Base-by-base conservation (phyloP, 2,329 filamentous ascomycete genomes). In the Metarhizium brunneum region DNA sequence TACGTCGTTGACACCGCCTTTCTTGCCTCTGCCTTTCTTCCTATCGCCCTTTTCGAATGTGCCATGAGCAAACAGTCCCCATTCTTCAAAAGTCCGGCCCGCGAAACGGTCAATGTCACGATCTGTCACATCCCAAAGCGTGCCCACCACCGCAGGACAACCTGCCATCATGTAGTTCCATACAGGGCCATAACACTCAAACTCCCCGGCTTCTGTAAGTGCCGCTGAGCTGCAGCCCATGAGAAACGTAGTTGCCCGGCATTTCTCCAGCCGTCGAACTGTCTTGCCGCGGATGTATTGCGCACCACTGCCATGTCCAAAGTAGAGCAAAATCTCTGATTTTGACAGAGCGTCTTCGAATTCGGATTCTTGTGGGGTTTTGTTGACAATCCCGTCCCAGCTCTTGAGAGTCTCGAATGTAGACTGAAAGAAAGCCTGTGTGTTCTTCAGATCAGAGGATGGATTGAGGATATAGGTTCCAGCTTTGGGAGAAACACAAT, bases 91-190 rank as follows among this genome's bases (percentile, higher is more conserved):
- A 2, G 88, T 76, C 30, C 81, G 78, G 38, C 86, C 84, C 0
- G 92, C 88, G 69, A 96, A 95, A 18, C 92, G 87, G 73, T 99
- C 95, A 68, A 96, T 96, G 69, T 99, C 94, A 65, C 89, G 89
- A 69, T 99, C 94, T 10, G 94, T 99, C 52, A 99, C 94, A 70
- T 99, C 94, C 94, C 94, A 99, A 42, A 99, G 77, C 16, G 92
- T 96, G 49, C 91, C 94, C 2, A 97, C 85, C 10, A 97, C 83
- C 0, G 92, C 91, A 3, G 90, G 91, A 62, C 82, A 84, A 1
- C 90, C 92, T 0, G 91, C 92, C 62, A 92, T 85, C 72, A 99
- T 85, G 72, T 97, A 97, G 64, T 92, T 91, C 73, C 92, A 85
- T 29, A 94, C 88, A 55, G 92, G 90, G 1, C 94, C 92, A 63